Evolutionary conservation across 2,329 filamentous ascomycete genomes (phyloP), one percentile per base, ranked within the genome.

Genomic region (Penicillium griseofulvum): DNA sequence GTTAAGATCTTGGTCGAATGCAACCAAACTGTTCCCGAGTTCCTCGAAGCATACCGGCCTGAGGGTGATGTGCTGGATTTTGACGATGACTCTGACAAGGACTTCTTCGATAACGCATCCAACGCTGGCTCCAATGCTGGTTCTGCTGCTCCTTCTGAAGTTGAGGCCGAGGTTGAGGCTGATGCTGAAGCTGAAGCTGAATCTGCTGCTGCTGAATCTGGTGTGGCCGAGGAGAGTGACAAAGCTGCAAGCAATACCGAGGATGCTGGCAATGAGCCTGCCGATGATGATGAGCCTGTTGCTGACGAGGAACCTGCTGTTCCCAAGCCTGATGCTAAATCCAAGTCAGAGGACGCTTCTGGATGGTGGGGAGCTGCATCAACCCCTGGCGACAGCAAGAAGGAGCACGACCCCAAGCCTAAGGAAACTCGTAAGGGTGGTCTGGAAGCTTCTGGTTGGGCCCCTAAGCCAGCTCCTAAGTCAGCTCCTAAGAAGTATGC

Each of bases 1-100:
- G 89, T 90, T 36, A 91, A 92, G 70, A 86, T 90, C 6, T 80
- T 99, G 0, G 68, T 96, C 0, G 93, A 97, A 74, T 89, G 85
- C 5, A 80, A 85, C 5, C 91, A 96, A 73, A 74, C 79, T 0
- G 76, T 99, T 26, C 94, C 94, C 0, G 89, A 95, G 0, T 97
- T 97, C 69, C 81, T 97, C 0, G 70, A 87, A 61, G 61, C 78
- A 0, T 85, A 84, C 69, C 82, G 70, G 52, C 78, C 78, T 0
- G 67, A 71, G 1, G 70, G 73, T 6, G 62, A 71, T 55, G 31
- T 72, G 8, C 53, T 82, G 6, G 68, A 74, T 4, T 86, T 82
- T 58, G 75, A 83, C 19, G 83, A 86, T 36, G 79, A 84, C 44
- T 77, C 75, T 6, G 79, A 81, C 45, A 71, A 74, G 1, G 79